Evolutionary conservation across 441 rosid species (phyloP), one percentile per base, ranked within the genome.

Genomic region (Euphorbia neoarborescens): DNA sequence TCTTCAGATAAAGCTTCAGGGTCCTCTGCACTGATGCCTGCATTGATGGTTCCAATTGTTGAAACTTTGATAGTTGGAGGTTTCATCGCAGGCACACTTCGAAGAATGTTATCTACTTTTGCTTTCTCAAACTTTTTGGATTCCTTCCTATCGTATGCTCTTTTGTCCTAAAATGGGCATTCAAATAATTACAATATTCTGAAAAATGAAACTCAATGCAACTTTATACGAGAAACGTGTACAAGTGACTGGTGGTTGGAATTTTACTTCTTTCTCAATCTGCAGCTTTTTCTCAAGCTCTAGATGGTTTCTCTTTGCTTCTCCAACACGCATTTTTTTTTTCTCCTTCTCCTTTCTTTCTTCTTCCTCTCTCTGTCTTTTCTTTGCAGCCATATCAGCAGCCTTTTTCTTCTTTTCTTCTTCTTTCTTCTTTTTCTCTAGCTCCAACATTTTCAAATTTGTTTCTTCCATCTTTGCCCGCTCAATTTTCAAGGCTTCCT

Each of bases 401-500:
- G 83, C 89, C 71, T 88, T 90, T 84, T 82, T 89, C 92, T 84
- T 94, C 76, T 76, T 77, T 65, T 87, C 92, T 76, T 86, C 89
- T 79, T 87, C 96, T 84, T 88, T 90, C 84, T 76, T 85, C 80
- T 84, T 87, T 87, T 82, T 88, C 76, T 91, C 84, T 38, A 80
- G 73, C 80, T 90, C 91, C 75, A 82, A 72, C 72, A 85, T 88
- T 80, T 77, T 89, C 76, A 77, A 56, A 68, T 86, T 89, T 81
- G 85, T 89, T 74, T 81, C 88, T 89, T 83, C 93, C 65, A 79
- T 70, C 77, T 84, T 89, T 59, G 89, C 94, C 59, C 96, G 85
- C 82, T 89, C 93, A 72, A 84, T 76, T 81, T 86, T 88, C 83
- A 87, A 54, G 70, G 96, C 96, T 73, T 94, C 96, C 84, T 87